A percentile compares a stretch with the other conserved stretches of the same genome.
Conservation (phyloP, 2,329 filamentous ascomycete species). For the Diaporthe citriasiana region DNA sequence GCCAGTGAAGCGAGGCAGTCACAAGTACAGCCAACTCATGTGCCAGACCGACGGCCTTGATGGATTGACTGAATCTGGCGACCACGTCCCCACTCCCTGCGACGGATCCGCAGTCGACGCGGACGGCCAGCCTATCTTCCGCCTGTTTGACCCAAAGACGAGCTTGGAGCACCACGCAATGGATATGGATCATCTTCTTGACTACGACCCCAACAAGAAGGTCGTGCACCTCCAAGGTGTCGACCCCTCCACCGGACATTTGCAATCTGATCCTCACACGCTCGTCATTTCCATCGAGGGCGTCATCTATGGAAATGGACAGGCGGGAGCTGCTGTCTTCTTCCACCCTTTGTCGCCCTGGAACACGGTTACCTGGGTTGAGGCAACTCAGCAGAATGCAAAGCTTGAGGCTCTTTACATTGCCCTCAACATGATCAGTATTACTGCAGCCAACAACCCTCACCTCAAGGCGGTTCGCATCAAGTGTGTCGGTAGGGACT, state of each 20-base stretch:
- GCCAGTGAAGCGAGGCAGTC: background rate
- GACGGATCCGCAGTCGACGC: background rate
- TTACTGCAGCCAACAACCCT: background rate
- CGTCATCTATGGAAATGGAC: background rate
- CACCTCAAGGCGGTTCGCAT: background rate
- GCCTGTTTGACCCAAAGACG: background rate
- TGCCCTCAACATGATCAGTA: conserved; percentile 13
- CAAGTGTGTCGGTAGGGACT: background rate
- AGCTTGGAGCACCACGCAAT: background rate
- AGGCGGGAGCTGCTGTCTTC: background rate
- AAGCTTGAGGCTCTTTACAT: conserved; percentile 7
- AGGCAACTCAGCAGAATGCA: background rate
- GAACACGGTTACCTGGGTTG: conserved; percentile 6
- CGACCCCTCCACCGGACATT: background rate
- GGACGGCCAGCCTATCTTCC: background rate
- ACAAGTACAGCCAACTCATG: background rate
- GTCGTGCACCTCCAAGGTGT: background rate
- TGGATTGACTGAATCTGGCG: background rate
- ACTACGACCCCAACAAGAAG: background rate
- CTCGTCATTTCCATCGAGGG: background rate
- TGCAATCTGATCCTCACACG: background rate
- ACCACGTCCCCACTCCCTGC: background rate
- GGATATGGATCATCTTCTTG: background rate
- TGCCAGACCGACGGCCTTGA: conserved; percentile 1
- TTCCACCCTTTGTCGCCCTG: background rate